These are phyloP conservation scores for Aspergillus niger DNA, from an alignment of 2,329 filamentous ascomycete species.

Conservation along the genomic window DNA sequence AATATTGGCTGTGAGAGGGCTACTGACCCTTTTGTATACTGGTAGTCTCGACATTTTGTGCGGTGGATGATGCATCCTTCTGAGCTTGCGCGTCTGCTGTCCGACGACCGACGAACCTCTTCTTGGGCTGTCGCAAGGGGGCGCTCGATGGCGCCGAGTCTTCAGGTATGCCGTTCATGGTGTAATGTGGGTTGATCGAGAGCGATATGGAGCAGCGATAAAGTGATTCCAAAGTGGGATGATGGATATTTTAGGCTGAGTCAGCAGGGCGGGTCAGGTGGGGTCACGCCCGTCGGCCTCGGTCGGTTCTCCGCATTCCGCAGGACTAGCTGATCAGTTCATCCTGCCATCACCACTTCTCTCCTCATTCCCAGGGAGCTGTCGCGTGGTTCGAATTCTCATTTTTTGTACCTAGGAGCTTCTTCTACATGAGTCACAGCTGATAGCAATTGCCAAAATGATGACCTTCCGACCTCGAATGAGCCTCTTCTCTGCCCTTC, in stretches of 20 bases:
- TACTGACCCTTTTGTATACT: slow-evolving; percentile 43
- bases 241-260: slow-evolving; percentile 14
- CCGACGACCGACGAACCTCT: slow-evolving; percentile 84
- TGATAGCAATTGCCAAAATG: slow-evolving; percentile 17
- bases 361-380: background rate
- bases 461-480: slow-evolving; percentile 31
- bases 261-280: slow-evolving; percentile 24
- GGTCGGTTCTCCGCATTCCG: slow-evolving; percentile 34
- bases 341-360: slow-evolving; percentile 5
- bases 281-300: slow-evolving; percentile 13
- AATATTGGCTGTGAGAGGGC: slow-evolving; percentile 1
- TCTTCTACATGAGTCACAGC: background rate
- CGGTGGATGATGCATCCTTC: slow-evolving; percentile 59
- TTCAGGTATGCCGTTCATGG: slow-evolving; percentile 14
- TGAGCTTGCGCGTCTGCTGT: slow-evolving; percentile 60
- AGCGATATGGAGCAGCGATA: background rate
- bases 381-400: background rate
- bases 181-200: background rate
- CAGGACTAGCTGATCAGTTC: slow-evolving; percentile 9
- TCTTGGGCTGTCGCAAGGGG: slow-evolving; percentile 71
- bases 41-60: slow-evolving; percentile 66
- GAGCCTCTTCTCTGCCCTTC: slow-evolving; percentile 33
- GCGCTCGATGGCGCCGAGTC: slow-evolving; percentile 3
- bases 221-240: background rate
- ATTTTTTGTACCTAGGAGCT: background rate